A percentile compares a stretch with the other conserved stretches of the same genome.
Evolutionary conservation across 768 basidiomycete genomes (phyloP).

Genomic region (Psilocybe cubensis): DNA sequence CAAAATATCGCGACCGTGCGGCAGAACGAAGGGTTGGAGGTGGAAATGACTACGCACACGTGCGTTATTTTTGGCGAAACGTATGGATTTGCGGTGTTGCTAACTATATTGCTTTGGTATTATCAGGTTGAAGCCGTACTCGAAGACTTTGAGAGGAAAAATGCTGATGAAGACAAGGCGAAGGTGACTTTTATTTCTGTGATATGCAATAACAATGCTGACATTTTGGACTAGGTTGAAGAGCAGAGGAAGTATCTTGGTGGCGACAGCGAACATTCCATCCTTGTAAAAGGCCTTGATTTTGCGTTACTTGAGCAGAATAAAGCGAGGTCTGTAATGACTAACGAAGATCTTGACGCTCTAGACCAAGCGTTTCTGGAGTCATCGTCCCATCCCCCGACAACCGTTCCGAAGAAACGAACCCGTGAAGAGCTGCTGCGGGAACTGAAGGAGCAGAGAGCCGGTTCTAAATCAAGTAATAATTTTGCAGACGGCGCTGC

Average conservation of each 20-base stretch:
- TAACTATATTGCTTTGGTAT: background rate
- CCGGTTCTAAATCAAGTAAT: conserved; percentile 25
- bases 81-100: background rate
- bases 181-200: conserved; percentile 39
- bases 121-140: conserved; percentile 76
- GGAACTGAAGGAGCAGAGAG: conserved; percentile 70
- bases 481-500: conserved; percentile 24
- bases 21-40: conserved; percentile 69
- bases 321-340: conserved; percentile 63
- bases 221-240: conserved; percentile 55
- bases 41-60: conserved; percentile 77
- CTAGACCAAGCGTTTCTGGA: conserved; percentile 77
- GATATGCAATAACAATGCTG: background rate
- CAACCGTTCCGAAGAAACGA: conserved; percentile 56
- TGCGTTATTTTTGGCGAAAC: conserved; percentile 33
- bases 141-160: conserved; percentile 78
- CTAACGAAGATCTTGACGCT: conserved; percentile 74
- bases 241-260: conserved; percentile 79
- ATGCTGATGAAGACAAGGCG: conserved; percentile 59
- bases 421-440: conserved; percentile 78
- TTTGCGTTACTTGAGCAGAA: conserved; percentile 84
- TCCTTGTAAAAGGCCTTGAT: conserved; percentile 91
- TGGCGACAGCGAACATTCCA: conserved; percentile 83
- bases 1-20: conserved; percentile 75
- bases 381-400: conserved; percentile 28